Base-by-base conservation (phyloP, 1,284 basidiomycete genomes). In the Farysia itapuensis region DNA sequence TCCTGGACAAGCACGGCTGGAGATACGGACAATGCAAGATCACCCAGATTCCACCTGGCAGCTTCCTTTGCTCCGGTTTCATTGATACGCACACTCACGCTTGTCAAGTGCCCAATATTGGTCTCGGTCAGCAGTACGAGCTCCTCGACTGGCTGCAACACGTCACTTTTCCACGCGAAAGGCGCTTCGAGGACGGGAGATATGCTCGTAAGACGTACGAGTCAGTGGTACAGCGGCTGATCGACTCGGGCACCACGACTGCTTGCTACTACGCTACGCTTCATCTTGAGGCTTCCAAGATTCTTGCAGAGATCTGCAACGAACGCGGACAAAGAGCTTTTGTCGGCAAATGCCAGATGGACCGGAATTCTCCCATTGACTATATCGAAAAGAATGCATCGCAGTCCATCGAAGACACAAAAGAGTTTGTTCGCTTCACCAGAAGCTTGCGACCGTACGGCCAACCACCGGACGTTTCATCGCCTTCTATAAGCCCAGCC, bases 311-410 rank as follows among this genome's bases (percentile, higher is more conserved):
- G 35, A 83, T 89, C 20, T 83, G 89, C 30, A 82, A 85, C 63
- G 74, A 78, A 21, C 79, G 79, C 63, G 90, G 92, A 16, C 92
- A 96, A 78, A 83, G 93, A 35, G 90, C 88, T 0, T 86, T 91
- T 67, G 83, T 91, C 35, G 90, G 90, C 32, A 80, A 94, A 85
- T 96, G 93, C 78, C 92, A 90, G 79, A 96, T 97, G 91, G 83
- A 96, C 79, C 82, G 85, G 18, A 82, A 92, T 70, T 82, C 80
- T 31, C 85, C 88, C 0, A 77, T 81, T 11, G 79, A 84, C 71
- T 96, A 94, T 77, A 77, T 85, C 63, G 91, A 95, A 51, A 64
- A 69, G 43, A 66, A 60, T 28, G 66, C 70, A 8, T 49, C 45
- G 21, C 38, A 50, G 15, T 69, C 65, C 4, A 69, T 74, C 37